Evolutionary conservation across 1,284 basidiomycete genomes (phyloP).

Genomic region (Agroathelia rolfsii): DNA sequence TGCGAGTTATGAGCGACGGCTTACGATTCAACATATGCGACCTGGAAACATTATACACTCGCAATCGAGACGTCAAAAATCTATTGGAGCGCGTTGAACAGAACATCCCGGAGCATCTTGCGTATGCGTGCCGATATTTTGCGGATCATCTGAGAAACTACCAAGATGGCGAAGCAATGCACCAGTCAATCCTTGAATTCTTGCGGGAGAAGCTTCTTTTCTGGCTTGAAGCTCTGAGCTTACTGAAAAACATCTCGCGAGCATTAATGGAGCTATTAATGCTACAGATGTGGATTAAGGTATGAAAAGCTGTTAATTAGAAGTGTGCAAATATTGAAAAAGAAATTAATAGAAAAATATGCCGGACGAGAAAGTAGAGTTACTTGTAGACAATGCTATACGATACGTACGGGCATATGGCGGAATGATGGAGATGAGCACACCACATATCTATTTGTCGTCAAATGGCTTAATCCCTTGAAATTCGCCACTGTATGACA

Average conservation of each 20-base stretch:
- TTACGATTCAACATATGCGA: slow-evolving; percentile 27
- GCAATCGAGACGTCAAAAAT: slow-evolving; percentile 16
- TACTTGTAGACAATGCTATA: slow-evolving; percentile 9
- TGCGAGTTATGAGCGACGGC: slow-evolving; percentile 18
- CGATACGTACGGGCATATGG: slow-evolving; percentile 10
- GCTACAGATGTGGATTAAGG: slow-evolving; percentile 12
- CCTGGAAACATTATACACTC: slow-evolving; percentile 18
- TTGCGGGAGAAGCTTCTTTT: slow-evolving; percentile 20
- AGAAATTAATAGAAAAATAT: too few species aligned
- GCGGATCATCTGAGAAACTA: slow-evolving; percentile 20
- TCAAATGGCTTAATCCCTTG: too few species aligned
- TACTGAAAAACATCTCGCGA: slow-evolving; percentile 14
- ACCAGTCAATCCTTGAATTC: slow-evolving; percentile 13
- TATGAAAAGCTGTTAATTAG: too few species aligned
- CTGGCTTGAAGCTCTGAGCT: slow-evolving; percentile 29
- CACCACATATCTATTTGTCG: slow-evolving; percentile 16
- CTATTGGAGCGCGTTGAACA: slow-evolving; percentile 10
- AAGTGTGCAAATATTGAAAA: too few species aligned
- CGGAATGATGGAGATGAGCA: slow-evolving; percentile 10
- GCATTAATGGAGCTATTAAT: slow-evolving; percentile 10
- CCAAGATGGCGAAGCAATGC: slow-evolving; percentile 7
- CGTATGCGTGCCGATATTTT: slow-evolving; percentile 26
- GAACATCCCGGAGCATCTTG: slow-evolving; percentile 18
- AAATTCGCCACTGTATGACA: too few species aligned
- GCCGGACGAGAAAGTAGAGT: too few species aligned